A percentile compares a stretch with the other conserved stretches of the same genome.
phyloP scores from a whole-genome alignment of 768 basidiomycete species.

The Calocybe cyanea region DNA sequence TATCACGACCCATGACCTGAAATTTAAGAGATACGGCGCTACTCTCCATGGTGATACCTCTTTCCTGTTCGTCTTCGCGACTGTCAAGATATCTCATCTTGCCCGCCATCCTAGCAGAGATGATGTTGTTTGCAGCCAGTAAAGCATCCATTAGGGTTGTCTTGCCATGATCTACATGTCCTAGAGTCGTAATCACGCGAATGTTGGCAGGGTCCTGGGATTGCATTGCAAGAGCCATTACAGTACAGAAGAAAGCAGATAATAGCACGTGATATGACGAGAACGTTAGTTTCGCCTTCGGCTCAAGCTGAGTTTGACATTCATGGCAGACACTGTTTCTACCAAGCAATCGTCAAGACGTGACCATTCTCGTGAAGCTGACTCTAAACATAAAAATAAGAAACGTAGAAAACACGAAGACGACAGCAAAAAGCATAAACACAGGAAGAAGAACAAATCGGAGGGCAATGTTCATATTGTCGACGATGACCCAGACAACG shows the following conservation, averaged over 20 bases:
- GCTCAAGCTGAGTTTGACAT: background rate
- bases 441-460: slow-evolving; percentile 40
- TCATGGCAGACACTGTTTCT: slow-evolving; percentile 13
- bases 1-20: slow-evolving; percentile 61
- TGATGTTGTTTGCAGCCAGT: slow-evolving; percentile 96
- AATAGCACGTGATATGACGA: slow-evolving; percentile 21
- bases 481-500: slow-evolving; percentile 73
- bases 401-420: slow-evolving; percentile 52
- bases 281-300: background rate
- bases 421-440: slow-evolving; percentile 35
- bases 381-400: slow-evolving; percentile 44
- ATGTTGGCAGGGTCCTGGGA: slow-evolving; percentile 45
- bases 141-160: slow-evolving; percentile 93
- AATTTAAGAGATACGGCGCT: slow-evolving; percentile 91
- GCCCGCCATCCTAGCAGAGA: slow-evolving; percentile 90
- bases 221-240: slow-evolving; percentile 21
- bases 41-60: slow-evolving; percentile 99
- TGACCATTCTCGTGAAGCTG: slow-evolving; percentile 32
- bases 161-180: slow-evolving; percentile 95
- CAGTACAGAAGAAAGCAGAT: slow-evolving; percentile 2
- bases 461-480: slow-evolving; percentile 41
- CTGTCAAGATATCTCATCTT: slow-evolving; percentile 95
- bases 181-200: slow-evolving; percentile 80
- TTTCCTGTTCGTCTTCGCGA: slow-evolving; percentile 93
- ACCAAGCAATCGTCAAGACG: slow-evolving; percentile 25